Percentiles rank a stretch among this genome's conserved stretches.
These are phyloP conservation scores for Nigrospora osmanthi DNA, from an alignment of 2,329 filamentous ascomycete genomes.

Conservation along the genomic window DNA sequence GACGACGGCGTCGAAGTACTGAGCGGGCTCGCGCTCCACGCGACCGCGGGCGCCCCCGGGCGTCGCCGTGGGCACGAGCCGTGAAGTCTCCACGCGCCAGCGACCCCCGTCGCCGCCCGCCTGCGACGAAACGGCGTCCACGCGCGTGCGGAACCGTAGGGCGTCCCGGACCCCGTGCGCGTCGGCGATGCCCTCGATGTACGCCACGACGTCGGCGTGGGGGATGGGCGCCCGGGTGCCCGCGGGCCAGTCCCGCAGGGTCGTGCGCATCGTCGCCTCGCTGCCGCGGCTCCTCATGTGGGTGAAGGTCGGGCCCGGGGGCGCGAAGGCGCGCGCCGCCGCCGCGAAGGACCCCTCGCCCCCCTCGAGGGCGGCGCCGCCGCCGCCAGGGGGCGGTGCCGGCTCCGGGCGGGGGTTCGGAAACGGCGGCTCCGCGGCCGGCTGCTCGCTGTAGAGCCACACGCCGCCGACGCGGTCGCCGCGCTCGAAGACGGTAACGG, in stretches of 20 bases:
- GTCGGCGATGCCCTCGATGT: neutral
- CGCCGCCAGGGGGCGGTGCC: constrained; percentile 1
- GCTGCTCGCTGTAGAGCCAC: constrained; percentile 55
- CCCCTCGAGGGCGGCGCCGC: constrained; percentile 15
- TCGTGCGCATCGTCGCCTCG: constrained; percentile 30
- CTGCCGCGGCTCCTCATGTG: constrained; percentile 29
- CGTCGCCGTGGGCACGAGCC: neutral
- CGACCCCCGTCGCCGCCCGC: neutral
- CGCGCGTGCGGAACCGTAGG: neutral
- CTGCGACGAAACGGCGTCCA: neutral
- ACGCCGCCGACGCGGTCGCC: constrained; percentile 57
- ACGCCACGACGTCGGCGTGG: neutral
- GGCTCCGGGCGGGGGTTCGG: constrained; percentile 13
- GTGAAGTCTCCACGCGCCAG: neutral
- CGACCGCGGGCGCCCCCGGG: neutral
- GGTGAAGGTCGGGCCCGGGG: constrained; percentile 41
- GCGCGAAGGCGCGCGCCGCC: constrained; percentile 26
- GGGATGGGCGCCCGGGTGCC: constrained; percentile 13
- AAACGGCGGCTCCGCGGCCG: constrained; percentile 25
- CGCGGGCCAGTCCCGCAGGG: constrained; percentile 27
- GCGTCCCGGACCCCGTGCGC: neutral
- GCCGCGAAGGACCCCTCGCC: no score
- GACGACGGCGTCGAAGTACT: constrained; percentile 55
- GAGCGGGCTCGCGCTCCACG: constrained; percentile 24
- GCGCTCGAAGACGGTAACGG: no score